phyloP scores from a whole-genome alignment of 108 stramenopile genomes.

The Fistulifera pelliculosa region DNA sequence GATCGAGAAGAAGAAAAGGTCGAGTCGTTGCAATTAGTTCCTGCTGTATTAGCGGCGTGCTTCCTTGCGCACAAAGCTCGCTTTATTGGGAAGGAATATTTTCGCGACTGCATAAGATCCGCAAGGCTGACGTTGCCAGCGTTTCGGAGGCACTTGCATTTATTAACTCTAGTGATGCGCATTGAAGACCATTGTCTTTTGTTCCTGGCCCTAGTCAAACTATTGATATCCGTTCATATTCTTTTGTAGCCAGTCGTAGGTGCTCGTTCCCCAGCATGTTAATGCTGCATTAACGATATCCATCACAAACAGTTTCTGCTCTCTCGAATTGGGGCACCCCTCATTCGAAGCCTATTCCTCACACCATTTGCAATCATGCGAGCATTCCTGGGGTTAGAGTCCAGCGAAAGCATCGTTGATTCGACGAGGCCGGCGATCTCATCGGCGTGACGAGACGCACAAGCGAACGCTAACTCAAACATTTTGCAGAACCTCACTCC shows the following conservation, averaged over 20 bases:
- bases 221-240: constrained; percentile 92
- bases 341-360: constrained; percentile 60
- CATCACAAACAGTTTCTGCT: constrained; percentile 75
- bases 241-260: constrained; percentile 85
- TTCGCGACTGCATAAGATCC: constrained; percentile 55
- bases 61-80: constrained; percentile 65
- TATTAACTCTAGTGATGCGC: constrained; percentile 18
- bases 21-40: constrained; percentile 39
- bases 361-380: constrained; percentile 56
- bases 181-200: no score
- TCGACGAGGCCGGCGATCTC: constrained; percentile 73
- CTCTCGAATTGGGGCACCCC: constrained; percentile 44
- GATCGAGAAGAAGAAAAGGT: constrained; percentile 54
- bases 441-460: constrained; percentile 59
- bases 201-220: neutral
- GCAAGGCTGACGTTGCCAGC: constrained; percentile 45
- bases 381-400: constrained; percentile 47
- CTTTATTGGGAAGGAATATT: constrained; percentile 58
- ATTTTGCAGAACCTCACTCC: constrained; percentile 77
- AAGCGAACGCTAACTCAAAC: constrained; percentile 80
- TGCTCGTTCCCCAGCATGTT: constrained; percentile 76
- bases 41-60: constrained; percentile 49
- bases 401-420: constrained; percentile 70
- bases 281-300: constrained; percentile 75
- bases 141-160: constrained; percentile 32